phyloP scores from a whole-genome alignment of 2,329 filamentous ascomycete species.

The Colletotrichum simmondsii region DNA sequence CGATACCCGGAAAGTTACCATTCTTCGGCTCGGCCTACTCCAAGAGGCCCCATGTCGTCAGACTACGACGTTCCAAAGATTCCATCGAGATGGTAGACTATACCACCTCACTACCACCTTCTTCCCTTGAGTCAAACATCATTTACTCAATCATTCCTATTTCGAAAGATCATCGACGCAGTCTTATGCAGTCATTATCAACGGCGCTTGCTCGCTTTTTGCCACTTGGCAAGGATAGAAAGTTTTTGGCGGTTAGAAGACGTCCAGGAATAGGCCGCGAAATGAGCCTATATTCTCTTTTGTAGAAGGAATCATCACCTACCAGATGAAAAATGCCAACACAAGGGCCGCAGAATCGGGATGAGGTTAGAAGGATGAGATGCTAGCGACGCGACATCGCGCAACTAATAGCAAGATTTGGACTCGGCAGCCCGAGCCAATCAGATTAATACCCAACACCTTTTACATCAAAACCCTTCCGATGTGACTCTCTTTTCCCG shows the following conservation, averaged over 20 bases:
- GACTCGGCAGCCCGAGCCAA: background rate
- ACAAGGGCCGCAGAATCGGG: background rate
- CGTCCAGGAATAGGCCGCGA: background rate
- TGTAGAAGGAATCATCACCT: background rate
- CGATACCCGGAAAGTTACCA: slow-evolving; percentile 4
- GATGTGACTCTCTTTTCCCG: background rate
- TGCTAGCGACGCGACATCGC: background rate
- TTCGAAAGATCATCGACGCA: background rate
- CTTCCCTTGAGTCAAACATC: background rate
- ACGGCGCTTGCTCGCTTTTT: background rate
- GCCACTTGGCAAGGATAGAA: slow-evolving; percentile 1
- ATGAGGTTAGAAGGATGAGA: background rate
- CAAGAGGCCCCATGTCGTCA: background rate
- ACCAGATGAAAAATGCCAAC: background rate
- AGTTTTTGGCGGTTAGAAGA: background rate
- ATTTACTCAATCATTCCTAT: background rate
- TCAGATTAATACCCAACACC: background rate
- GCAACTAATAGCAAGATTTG: background rate
- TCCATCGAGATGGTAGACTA: background rate
- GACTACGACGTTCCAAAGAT: background rate
- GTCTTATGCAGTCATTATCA: slow-evolving; percentile 4
- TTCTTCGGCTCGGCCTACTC: background rate
- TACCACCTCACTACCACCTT: background rate
- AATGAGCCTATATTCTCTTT: background rate
- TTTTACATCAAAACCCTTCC: background rate